Evolutionary conservation across 768 basidiomycete genomes (phyloP), one percentile per base, ranked within the genome.

Genomic region (Sporobolomyces phaffii): DNA sequence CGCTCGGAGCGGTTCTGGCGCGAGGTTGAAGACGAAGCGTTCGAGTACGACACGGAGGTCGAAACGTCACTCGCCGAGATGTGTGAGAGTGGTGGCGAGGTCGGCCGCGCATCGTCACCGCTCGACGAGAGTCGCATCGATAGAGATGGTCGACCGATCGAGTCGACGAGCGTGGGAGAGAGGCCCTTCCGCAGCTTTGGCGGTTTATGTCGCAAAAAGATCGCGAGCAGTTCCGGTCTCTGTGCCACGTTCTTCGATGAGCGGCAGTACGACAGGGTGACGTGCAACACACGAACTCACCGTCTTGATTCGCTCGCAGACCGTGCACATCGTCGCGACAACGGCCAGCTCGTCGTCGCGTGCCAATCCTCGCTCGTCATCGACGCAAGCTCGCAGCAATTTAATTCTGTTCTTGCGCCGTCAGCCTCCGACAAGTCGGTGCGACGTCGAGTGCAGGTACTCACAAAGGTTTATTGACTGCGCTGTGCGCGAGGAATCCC

Each of bases 151-250:
- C 70, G 60, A 26, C 51, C 53, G 56, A 72, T 72, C 53, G 63
- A 56, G 26, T 53, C 38, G 31, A 40, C 67, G 64, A 54, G 61
- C 47, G 57, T 48, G 50, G 60, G 48, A 24, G 62, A 58, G 2
- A 60, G 62, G 33, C 72, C 65, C 5, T 70, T 72, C 13, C 69
- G 69, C 13, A 64, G 68, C 9, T 86, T 87, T 86, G 89, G 90
- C 72, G 89, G 86, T 74, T 89, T 92, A 76, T 94, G 91, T 74
- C 93, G 91, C 77, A 98, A 94, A 81, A 97, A 97, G 69, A 98
- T 94, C 84, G 96, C 89, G 43, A 98, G 84, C 2, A 98, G 81
- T 73, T 92, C 90, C 43, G 90, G 85, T 75, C 87, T 86, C 70
- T 72, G 57, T 7, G 51, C 9, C 10, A 0, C 15, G 3, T 22